Base-by-base conservation (phyloP, 176 grass and related monocot species). In the Dactylis glomerata region DNA sequence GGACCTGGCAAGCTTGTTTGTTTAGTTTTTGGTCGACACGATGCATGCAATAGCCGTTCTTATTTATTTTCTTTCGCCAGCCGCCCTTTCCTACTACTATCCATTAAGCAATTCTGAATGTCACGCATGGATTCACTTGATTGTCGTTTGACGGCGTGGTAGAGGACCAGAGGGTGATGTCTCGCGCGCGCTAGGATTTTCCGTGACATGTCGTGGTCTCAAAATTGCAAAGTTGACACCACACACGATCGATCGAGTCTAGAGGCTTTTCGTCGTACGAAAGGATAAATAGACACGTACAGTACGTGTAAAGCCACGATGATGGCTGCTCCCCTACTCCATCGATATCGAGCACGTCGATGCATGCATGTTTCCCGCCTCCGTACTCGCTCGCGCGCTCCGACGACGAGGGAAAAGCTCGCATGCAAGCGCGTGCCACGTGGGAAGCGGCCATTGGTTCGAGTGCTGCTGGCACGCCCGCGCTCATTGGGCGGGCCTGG, bases 341-440 rank as follows among this genome's bases (percentile, higher is more conserved):
- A 45, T 73, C 13, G 16, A 40, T 40, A 75, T 51, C 7, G 16
- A 75, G 71, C 71, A 75, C 71, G 71, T 51, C 70, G 42, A 32
- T 51, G 44, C 71, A 50, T 74, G 71, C 71, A 75, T 75, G 71
- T 19, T 24, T 73, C 42, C 70, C 70, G 65, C 65, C 1, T 3
- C 58, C 58, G 66, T 38, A 10, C 64, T 19, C 65, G 65, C 3
- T n/a, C n/a, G 11, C 1, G 11, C 66, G 34, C 34, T 13, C 36
- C 36, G 14, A 66, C 27, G 28, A 45, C n/a, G 44, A 34, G 7
- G 31, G 9, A 26, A 71, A 26, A 45, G 68, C 20, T 68, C 33
- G 33, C 66, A 69, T 40, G 67, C 66, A 69, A 69, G 67, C 67
- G 67, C 36, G 36, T 71, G 68, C 68, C 37, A 72, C 68, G 38